Evolutionary conservation across 495 filamentous ascomycete genomes (phyloP).

Genomic region (Neurospora hispaniola): DNA sequence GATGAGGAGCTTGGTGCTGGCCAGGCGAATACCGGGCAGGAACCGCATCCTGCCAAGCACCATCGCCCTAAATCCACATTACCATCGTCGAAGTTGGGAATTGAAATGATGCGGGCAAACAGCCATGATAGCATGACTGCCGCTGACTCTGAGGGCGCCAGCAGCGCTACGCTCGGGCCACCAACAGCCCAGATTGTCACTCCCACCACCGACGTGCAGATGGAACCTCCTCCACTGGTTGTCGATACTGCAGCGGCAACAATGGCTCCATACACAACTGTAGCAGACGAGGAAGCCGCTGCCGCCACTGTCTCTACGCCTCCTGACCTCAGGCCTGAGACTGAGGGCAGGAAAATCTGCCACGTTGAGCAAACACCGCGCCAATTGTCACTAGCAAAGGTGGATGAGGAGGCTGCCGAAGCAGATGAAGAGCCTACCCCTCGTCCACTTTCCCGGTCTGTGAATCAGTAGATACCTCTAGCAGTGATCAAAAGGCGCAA

Average conservation of each 20-base stretch:
- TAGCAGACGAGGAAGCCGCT: constrained; percentile 10
- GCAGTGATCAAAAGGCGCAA: neutral
- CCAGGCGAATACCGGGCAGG: constrained; percentile 32
- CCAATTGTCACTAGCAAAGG: constrained; percentile 3
- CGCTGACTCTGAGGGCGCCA: constrained; percentile 27
- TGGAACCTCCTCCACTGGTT: constrained; percentile 9
- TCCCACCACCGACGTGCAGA: constrained; percentile 22
- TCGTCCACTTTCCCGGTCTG: constrained; percentile 10
- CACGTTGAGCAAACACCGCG: constrained; percentile 24
- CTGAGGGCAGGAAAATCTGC: neutral
- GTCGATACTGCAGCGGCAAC: neutral
- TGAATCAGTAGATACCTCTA: neutral
- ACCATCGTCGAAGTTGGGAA: constrained; percentile 69
- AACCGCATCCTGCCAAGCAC: constrained; percentile 28
- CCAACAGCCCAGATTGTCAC: constrained; percentile 32
- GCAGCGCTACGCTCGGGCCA: constrained; percentile 17
- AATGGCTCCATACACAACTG: neutral
- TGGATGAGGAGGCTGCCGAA: neutral
- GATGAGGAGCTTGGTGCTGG: constrained; percentile 71
- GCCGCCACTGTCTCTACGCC: constrained; percentile 19
- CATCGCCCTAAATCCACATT: constrained; percentile 29
- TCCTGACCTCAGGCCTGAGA: constrained; percentile 4
- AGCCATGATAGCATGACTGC: constrained; percentile 71
- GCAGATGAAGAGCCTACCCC: constrained; percentile 24
- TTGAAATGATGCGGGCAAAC: constrained; percentile 94